phyloP scores from a whole-genome alignment of 2,329 filamentous ascomycete species.

The Ustulina deusta region DNA sequence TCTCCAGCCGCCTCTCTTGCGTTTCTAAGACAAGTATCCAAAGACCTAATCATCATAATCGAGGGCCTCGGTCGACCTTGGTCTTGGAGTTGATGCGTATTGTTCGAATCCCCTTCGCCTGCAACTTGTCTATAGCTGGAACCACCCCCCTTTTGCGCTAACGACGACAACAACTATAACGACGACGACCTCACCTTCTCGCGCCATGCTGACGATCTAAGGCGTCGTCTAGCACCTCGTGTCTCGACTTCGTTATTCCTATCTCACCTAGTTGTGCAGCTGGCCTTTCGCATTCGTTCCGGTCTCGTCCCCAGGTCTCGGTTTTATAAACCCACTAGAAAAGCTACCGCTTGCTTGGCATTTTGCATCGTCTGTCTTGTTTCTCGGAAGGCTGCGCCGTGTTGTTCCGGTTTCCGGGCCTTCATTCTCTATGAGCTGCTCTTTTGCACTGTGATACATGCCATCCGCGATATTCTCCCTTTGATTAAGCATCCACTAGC shows the following conservation, averaged over 20 bases:
- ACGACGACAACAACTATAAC: background rate
- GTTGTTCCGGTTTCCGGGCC: constrained; percentile 12
- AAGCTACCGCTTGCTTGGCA: constrained; percentile 24
- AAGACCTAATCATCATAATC: background rate
- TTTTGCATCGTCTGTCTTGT: constrained; percentile 11
- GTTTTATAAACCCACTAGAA: constrained; percentile 9
- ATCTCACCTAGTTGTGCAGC: constrained; percentile 4
- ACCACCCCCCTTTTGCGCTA: background rate
- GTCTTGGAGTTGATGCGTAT: constrained; percentile 1
- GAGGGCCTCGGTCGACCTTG: background rate
- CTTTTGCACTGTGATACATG: constrained; percentile 17
- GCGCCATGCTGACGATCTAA: constrained; percentile 21
- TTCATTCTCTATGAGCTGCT: constrained; percentile 3
- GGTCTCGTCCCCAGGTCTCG: constrained; percentile 10
- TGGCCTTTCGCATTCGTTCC: constrained; percentile 14
- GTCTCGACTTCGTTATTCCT: constrained; percentile 27
- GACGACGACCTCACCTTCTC: constrained; percentile 4
- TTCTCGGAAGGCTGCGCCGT: background rate
- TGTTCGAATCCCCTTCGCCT: background rate
- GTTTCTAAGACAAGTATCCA: background rate
- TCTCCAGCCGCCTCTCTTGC: constrained; percentile 8
- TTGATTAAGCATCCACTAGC: constrained; percentile 6
- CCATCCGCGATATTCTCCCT: background rate
- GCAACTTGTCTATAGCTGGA: background rate
- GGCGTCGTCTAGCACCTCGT: constrained; percentile 29